phyloP scores from a whole-genome alignment of 768 basidiomycete genomes.

The Phaeolepiota aurea region DNA sequence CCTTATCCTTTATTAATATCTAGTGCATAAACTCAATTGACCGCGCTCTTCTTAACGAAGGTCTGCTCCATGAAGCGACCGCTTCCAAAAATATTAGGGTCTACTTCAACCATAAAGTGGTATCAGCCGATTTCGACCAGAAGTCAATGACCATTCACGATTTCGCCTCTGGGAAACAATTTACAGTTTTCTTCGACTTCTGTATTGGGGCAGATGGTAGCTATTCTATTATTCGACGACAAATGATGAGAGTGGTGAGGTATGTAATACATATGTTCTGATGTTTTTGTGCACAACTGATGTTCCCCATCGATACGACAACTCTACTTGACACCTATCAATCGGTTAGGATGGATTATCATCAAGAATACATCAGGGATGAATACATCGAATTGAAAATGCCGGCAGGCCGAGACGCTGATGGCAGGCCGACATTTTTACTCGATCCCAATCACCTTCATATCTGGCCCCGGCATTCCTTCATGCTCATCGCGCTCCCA shows the following conservation, averaged over 20 bases:
- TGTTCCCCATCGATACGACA: conserved; percentile 16
- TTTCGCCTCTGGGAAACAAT: conserved; percentile 28
- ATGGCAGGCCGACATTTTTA: conserved; percentile 61
- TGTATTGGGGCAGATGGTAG: conserved; percentile 93
- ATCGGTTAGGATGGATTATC: conserved; percentile 78
- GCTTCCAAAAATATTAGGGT: conserved; percentile 52
- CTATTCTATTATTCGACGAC: conserved; percentile 82
- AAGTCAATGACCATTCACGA: conserved; percentile 48
- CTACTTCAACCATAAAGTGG: conserved; percentile 78
- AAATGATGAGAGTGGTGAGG: conserved; percentile 95
- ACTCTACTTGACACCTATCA: conserved; percentile 17
- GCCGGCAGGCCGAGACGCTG: conserved; percentile 62
- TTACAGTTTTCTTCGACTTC: conserved; percentile 56
- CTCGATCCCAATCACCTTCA: conserved; percentile 95
- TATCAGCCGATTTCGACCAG: conserved; percentile 66
- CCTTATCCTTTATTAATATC: conserved; percentile 15
- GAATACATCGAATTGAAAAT: conserved; percentile 97
- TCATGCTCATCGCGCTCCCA: conserved; percentile 98
- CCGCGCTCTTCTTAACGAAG: conserved; percentile 79
- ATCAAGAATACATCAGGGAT: conserved; percentile 91
- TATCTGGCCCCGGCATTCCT: conserved; percentile 98
- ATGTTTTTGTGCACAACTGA: conserved; percentile 10
- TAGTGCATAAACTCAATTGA: conserved; percentile 95
- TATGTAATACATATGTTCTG: conserved; percentile 33
- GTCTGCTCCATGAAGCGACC: conserved; percentile 72